Base-by-base conservation (phyloP, 805 yeast genomes). In the Saccharomyces mikatae region DNA sequence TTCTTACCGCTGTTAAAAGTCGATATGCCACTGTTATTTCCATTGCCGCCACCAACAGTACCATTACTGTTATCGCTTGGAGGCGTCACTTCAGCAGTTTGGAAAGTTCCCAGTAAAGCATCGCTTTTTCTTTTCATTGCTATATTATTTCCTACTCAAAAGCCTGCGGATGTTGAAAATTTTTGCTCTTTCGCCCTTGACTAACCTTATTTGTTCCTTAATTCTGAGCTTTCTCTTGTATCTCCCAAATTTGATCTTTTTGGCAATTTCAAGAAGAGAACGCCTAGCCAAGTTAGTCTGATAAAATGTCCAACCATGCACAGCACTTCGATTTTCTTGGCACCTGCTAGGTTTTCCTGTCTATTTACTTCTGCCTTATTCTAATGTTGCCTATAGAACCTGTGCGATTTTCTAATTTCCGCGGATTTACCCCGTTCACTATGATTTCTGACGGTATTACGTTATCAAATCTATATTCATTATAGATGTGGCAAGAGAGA, bases 1-100 rank as follows among this genome's bases (percentile, higher is more conserved):
- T 59, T 60, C 46, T 50, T 55, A 47, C 53, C 56, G 36, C 29
- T n/a, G 31, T 5, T 26, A 27, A 21, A 41, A 6, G 24, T 6
- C 41, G 24, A 4, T 28, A 13, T 27, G 2, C 10, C 21, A 41
- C 10, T 13, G 22, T 22, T 26, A 27, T 22, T 27, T 41, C 48
- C 24, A 36, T n/a, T 24, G 30, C n/a, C 30, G 17, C 44, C 44
- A 36, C 44, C 44, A 17, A 13, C 24, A 24, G 10, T 36, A 21
- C 44, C 22, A 36, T 47, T 17, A 4, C 32, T 5, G 13, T 26
- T 47, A 36, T 17, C 24, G 24, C 44, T 36, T 17, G 24, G 44
- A 3, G 44, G 44, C 44, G 44, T 36, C 8, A 17, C 44, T 3
- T 36, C 10, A 17, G 44, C 22, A 11, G 22, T 22, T 24, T 36